These are phyloP conservation scores for Mortierella sp. DNA, from an alignment of 371 early-diverging fungal genomes.

Conservation along the genomic window DNA sequence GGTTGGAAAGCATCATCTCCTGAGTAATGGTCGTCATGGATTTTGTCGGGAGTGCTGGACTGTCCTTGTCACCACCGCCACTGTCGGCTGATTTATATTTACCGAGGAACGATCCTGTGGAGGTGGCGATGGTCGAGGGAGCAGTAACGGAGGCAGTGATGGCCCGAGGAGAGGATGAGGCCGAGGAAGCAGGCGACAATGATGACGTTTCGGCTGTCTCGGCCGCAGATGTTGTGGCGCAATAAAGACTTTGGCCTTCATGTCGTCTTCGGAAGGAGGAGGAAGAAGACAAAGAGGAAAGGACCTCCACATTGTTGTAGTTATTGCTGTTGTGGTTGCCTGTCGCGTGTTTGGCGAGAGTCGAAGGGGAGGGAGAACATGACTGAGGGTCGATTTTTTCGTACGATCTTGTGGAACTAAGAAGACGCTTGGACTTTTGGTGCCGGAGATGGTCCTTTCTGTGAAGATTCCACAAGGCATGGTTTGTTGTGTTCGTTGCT, in stretches of 20 bases:
- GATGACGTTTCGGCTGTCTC: conserved; percentile 3
- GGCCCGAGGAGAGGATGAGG: conserved; percentile 29
- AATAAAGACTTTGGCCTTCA: background rate
- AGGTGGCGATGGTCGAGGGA: conserved; percentile 19
- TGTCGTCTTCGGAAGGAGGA: background rate
- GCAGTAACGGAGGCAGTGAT: conserved; percentile 34
- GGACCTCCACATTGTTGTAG: background rate
- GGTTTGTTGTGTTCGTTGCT: background rate
- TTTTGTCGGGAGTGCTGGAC: conserved; percentile 15
- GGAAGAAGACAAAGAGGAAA: conserved; percentile 11
- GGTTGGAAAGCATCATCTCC: conserved; percentile 47
- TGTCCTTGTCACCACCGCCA: conserved; percentile 8
- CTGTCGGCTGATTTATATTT: conserved; percentile 19
- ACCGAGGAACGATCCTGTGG: conserved; percentile 20
- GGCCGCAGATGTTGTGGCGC: background rate
- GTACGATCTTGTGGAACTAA: conserved; percentile 9
- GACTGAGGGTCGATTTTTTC: conserved; percentile 16
- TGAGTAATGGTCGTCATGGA: conserved; percentile 51
- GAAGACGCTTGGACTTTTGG: conserved; percentile 21
- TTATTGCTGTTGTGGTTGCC: background rate
- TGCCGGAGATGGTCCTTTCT: background rate
- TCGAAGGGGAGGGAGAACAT: background rate
- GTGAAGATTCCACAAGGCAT: background rate
- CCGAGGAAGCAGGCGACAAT: conserved; percentile 33
- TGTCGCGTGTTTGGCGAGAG: background rate